Evolutionary conservation across 768 basidiomycete genomes (phyloP).

Genomic region (Mycena capillaripes): DNA sequence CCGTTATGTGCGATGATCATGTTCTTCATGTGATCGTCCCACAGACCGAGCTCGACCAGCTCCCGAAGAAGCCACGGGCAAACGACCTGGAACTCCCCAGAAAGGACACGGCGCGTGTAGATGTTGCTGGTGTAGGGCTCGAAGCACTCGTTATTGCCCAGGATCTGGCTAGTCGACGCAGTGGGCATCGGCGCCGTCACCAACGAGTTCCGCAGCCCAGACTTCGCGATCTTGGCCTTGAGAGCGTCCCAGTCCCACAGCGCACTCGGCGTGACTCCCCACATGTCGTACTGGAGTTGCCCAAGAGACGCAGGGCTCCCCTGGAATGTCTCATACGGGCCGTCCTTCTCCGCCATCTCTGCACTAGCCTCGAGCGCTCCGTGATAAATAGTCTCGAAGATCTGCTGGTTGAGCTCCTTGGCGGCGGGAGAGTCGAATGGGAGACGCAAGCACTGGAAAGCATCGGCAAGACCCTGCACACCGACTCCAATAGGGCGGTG

Average conservation of each 20-base stretch:
- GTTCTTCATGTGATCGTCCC: slow-evolving; percentile 62
- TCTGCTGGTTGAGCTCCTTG: slow-evolving; percentile 78
- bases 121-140: slow-evolving; percentile 91
- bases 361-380: slow-evolving; percentile 80
- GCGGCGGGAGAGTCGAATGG: slow-evolving; percentile 84
- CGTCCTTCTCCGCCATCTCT: slow-evolving; percentile 74
- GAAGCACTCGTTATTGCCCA: slow-evolving; percentile 89
- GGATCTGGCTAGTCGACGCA: slow-evolving; percentile 86
- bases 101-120: slow-evolving; percentile 86
- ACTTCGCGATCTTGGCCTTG: slow-evolving; percentile 76
- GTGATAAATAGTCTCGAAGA: slow-evolving; percentile 91
- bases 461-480: slow-evolving; percentile 87
- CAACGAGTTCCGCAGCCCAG: slow-evolving; percentile 82
- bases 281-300: slow-evolving; percentile 82
- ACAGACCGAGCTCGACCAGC: slow-evolving; percentile 80
- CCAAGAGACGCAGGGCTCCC: slow-evolving; percentile 80
- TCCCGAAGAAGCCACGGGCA: slow-evolving; percentile 89
- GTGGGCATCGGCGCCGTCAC: slow-evolving; percentile 88
- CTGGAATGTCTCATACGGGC: slow-evolving; percentile 77
- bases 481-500: slow-evolving; percentile 88
- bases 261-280: slow-evolving; percentile 76
- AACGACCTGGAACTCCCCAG: slow-evolving; percentile 90
- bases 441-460: slow-evolving; percentile 85
- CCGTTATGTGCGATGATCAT: slow-evolving; percentile 37
- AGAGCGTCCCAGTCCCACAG: slow-evolving; percentile 84